These are phyloP conservation scores for Leccinum pellstonianum DNA, from an alignment of 768 basidiomycete genomes.

Conservation along the genomic window DNA sequence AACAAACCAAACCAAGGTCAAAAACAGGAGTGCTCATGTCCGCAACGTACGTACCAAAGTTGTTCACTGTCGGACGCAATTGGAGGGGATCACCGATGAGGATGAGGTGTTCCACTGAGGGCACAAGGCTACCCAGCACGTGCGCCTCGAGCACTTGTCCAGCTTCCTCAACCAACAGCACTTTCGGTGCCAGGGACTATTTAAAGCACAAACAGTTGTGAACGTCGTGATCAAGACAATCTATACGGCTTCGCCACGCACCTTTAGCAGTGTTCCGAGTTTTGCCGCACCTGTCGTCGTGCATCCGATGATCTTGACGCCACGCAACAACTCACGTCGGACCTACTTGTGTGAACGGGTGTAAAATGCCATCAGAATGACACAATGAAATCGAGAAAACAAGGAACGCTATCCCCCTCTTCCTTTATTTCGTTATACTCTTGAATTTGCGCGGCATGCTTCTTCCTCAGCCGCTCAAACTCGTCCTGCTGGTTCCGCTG, in stretches of 20 bases:
- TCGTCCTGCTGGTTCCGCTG: constrained; percentile 35
- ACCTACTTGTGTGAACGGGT: constrained; percentile 36
- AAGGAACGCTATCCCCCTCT: constrained; percentile 43
- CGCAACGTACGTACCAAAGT: constrained; percentile 44
- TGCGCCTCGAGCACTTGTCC: constrained; percentile 83
- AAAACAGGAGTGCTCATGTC: no score
- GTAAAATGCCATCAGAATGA: no score
- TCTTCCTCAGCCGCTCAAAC: constrained; percentile 43
- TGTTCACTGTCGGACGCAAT: constrained; percentile 65
- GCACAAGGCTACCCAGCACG: constrained; percentile 60
- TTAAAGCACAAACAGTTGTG: no score
- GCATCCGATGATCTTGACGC: constrained; percentile 67
- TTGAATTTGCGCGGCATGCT: constrained; percentile 41
- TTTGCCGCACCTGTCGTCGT: constrained; percentile 83
- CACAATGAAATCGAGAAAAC: not conserved
- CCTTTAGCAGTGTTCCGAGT: constrained; percentile 55
- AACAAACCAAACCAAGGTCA: not conserved
- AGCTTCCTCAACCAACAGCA: constrained; percentile 76
- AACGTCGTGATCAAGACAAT: not conserved
- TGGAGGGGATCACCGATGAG: constrained; percentile 78
- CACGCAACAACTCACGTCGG: constrained; percentile 50
- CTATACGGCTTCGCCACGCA: constrained; percentile 19
- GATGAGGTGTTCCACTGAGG: constrained; percentile 69
- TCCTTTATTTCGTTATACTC: constrained; percentile 43
- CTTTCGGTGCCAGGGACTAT: constrained; percentile 57